phyloP scores from a whole-genome alignment of 2,329 filamentous ascomycete genomes.

The Chlorencoelia australis region DNA sequence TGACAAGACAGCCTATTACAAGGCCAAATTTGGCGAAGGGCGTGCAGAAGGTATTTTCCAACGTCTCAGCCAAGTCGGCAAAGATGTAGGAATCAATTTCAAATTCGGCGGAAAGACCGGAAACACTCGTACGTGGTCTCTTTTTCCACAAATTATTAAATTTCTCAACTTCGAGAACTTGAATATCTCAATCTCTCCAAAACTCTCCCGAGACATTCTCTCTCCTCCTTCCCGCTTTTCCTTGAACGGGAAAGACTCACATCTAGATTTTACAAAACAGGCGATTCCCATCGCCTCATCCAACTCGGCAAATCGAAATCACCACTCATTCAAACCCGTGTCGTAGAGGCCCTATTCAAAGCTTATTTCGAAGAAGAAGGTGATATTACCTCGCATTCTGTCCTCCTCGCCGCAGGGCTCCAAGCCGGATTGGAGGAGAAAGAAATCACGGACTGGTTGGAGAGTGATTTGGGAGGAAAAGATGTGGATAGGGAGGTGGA shows the following conservation, averaged over 20 bases:
- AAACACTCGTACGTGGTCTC: no score
- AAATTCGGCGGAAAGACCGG: conserved; percentile 61
- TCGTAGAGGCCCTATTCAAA: conserved; percentile 54
- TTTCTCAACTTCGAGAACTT: no score
- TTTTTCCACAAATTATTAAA: no score
- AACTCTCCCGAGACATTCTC: no score
- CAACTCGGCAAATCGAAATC: conserved; percentile 53
- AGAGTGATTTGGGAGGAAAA: conserved; percentile 41
- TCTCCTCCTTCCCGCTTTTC: no score
- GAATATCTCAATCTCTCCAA: no score
- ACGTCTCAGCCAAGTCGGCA: conserved; percentile 48
- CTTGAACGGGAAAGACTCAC: no score
- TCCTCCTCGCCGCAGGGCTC: conserved; percentile 41
- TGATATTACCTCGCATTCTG: conserved; percentile 49
- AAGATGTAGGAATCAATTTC: conserved; percentile 62
- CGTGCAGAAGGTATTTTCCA: conserved; percentile 46
- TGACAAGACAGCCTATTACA: conserved; percentile 48
- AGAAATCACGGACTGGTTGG: conserved; percentile 45
- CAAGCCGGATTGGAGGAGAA: conserved; percentile 42
- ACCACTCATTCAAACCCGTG: conserved; percentile 42
- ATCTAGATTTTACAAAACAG: no score
- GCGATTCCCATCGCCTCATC: conserved; percentile 69
- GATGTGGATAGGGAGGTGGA: conserved; percentile 27
- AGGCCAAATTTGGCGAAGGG: conserved; percentile 53
- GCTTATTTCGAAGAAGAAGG: conserved; percentile 56